A percentile compares a stretch with the other conserved stretches of the same genome.
Evolutionary conservation across 108 stramenopile genomes (phyloP).

Genomic region (Chaetoceros muelleri): DNA sequence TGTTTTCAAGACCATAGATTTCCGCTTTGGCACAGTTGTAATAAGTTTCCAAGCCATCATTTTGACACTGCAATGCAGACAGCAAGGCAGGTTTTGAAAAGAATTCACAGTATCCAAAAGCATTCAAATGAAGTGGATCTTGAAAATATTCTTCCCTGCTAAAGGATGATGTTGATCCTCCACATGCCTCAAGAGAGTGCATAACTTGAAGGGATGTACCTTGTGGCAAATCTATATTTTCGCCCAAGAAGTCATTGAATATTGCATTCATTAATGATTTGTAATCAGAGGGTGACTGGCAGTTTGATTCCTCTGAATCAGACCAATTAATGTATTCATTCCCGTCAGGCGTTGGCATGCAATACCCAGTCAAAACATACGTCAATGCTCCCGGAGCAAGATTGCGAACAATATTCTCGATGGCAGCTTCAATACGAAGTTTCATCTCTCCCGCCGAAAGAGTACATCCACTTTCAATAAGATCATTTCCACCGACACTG

Average conservation of each 20-base stretch:
- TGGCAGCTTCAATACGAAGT: not conserved
- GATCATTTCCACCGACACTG: not conserved
- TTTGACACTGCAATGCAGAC: not conserved
- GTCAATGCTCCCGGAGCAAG: not conserved
- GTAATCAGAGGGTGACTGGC: not conserved
- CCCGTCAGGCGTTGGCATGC: not conserved
- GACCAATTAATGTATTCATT: not conserved
- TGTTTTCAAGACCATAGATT: not conserved
- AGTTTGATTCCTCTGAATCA: no score
- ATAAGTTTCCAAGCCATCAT: not conserved
- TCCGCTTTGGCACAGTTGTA: not conserved
- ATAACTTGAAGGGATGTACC: not conserved
- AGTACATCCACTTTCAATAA: not conserved
- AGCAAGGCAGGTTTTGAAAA: not conserved
- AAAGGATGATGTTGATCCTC: not conserved
- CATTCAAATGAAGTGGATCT: not conserved
- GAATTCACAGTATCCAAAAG: not conserved
- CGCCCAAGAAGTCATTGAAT: not conserved
- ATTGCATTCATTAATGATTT: not conserved
- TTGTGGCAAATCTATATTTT: not conserved
- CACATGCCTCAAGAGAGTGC: not conserved
- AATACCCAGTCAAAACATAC: not conserved
- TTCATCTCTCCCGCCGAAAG: not conserved
- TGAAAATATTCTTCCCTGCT: not conserved
- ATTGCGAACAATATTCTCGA: not conserved